phyloP scores from a whole-genome alignment of 148 eudicot species.

The Arbutus unedo region DNA sequence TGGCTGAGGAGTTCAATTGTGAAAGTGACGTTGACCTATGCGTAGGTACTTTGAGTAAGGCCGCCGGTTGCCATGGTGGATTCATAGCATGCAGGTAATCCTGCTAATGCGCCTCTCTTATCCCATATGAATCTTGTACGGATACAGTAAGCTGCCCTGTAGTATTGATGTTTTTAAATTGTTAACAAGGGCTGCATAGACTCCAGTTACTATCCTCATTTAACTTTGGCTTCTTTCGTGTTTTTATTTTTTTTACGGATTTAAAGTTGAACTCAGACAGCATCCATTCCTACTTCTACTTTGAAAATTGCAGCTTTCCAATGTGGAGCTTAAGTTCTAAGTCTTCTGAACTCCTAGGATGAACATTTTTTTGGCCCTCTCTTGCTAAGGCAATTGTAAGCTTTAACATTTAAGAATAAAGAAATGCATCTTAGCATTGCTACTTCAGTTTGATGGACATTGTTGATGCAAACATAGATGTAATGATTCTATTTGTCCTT shows the following conservation, averaged over 20 bases:
- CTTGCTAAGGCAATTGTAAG: background rate
- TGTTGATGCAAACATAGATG: background rate
- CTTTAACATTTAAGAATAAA: background rate
- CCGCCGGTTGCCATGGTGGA: constrained; percentile 96
- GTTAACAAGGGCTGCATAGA: background rate
- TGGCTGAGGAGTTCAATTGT: constrained; percentile 76
- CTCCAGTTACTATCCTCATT: background rate
- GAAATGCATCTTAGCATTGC: background rate
- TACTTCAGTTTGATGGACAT: background rate
- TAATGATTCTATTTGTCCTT: background rate
- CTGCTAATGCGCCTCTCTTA: background rate
- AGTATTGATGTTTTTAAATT: background rate
- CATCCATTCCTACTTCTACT: background rate
- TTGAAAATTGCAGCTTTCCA: background rate
- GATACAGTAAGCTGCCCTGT: background rate
- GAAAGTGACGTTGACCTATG: constrained; percentile 84
- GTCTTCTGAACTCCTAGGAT: background rate
- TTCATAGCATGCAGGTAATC: constrained; percentile 94
- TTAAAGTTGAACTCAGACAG: background rate
- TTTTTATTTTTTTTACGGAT: background rate
- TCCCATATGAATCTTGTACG: background rate
- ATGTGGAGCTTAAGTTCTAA: background rate
- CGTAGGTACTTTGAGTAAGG: constrained; percentile 94
- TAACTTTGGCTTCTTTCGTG: background rate
- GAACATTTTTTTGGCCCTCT: background rate